Evolutionary conservation across 176 grass and related monocot genomes (phyloP).

Genomic region (Oryza glumipatula): DNA sequence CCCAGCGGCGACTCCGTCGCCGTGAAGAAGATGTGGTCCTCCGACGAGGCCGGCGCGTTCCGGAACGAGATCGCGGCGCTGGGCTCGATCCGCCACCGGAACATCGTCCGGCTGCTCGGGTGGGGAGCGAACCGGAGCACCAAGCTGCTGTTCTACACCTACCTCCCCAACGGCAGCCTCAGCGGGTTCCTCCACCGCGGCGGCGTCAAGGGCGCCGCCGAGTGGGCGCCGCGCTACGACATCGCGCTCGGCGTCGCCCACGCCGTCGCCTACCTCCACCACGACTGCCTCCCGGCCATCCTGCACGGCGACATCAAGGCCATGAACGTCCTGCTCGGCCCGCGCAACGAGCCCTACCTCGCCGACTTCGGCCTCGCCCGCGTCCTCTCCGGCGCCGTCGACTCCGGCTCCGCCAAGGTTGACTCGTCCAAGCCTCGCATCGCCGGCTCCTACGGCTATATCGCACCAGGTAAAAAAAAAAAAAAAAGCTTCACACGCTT

Average conservation of each 20-base stretch:
- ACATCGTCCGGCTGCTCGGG: constrained; percentile 88
- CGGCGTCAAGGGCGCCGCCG: constrained; percentile 65
- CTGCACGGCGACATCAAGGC: constrained; percentile 91
- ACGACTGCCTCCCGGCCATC: constrained; percentile 94
- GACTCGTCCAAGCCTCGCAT: constrained; percentile 63
- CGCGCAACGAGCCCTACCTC: constrained; percentile 76
- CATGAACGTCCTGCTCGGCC: constrained; percentile 90
- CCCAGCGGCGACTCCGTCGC: constrained; percentile 64
- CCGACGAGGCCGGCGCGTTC: constrained; percentile 73
- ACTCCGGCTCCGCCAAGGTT: constrained; percentile 44
- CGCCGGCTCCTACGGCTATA: constrained; percentile 92
- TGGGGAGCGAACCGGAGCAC: constrained; percentile 80
- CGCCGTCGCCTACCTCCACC: constrained; percentile 86
- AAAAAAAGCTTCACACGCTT: not conserved
- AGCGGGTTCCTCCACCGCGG: constrained; percentile 85
- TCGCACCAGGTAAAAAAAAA: constrained; percentile 66
- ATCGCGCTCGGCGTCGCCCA: constrained; percentile 80
- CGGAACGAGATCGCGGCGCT: constrained; percentile 82
- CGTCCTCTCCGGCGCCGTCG: constrained; percentile 48
- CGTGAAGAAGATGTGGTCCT: constrained; percentile 99
- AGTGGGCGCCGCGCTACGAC: constrained; percentile 77
- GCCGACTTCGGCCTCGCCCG: constrained; percentile 94
- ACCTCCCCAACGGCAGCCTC: constrained; percentile 86
- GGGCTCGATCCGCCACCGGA: constrained; percentile 83
- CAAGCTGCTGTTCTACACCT: constrained; percentile 86